A percentile compares a stretch with the other conserved stretches of the same genome.
Conservation (phyloP, 2,329 filamentous ascomycete genomes). For the Aspergillus sp. region DNA sequence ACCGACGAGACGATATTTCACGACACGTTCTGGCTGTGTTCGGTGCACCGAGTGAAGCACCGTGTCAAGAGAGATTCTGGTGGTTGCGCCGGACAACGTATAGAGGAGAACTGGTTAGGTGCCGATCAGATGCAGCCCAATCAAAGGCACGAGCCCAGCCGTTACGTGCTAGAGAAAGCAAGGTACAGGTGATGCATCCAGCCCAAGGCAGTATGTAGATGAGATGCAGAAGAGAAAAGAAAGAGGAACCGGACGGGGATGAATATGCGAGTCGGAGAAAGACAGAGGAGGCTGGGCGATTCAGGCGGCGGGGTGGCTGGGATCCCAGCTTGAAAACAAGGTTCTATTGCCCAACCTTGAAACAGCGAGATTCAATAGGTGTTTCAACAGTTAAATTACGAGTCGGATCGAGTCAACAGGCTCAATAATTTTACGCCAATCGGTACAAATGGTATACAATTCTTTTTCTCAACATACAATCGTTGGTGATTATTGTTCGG, state of each 20-base stretch:
- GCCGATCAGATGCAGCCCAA: slow-evolving; percentile 17
- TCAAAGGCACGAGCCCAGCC: slow-evolving; percentile 16
- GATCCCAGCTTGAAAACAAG: slow-evolving; percentile 6
- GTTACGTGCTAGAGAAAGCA: slow-evolving; percentile 7
- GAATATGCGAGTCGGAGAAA: slow-evolving; percentile 14
- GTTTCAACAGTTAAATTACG: neutral
- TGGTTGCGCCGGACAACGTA: slow-evolving; percentile 8
- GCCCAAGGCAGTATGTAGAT: neutral
- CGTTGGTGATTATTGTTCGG: slow-evolving; percentile 1
- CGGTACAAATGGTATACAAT: neutral
- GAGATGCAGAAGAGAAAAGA: slow-evolving; percentile 2
- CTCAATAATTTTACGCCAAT: neutral
- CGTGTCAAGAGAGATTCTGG: neutral
- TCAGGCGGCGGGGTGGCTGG: slow-evolving; percentile 35
- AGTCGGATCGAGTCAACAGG: neutral
- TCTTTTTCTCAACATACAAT: neutral
- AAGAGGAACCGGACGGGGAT: slow-evolving; percentile 3
- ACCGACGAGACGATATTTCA: neutral
- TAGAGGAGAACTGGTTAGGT: slow-evolving; percentile 4
- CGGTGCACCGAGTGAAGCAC: neutral
- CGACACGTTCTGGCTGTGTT: neutral
- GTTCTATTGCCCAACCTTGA: too few relatives aligned
- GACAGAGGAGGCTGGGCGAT: slow-evolving; percentile 36
- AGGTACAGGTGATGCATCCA: slow-evolving; percentile 8
- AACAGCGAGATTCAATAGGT: too few relatives aligned